Evolutionary conservation across 2,329 filamentous ascomycete species (phyloP).

Genomic region (Ceratocystis albifundus): DNA sequence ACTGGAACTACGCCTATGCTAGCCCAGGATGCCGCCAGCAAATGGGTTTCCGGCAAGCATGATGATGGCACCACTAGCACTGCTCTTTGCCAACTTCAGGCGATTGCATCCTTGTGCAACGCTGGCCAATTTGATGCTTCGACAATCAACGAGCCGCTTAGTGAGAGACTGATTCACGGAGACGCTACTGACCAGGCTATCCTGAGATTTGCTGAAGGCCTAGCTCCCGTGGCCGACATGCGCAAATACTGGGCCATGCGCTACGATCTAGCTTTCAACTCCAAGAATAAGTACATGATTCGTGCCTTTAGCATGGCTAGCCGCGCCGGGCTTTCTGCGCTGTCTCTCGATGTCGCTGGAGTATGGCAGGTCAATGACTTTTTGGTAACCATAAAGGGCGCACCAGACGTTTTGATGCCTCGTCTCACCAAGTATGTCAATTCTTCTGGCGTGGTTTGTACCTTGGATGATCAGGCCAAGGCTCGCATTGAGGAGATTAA

Average conservation of each 20-base stretch:
- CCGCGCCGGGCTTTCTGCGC: constrained; percentile 77
- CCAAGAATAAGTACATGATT: constrained; percentile 27
- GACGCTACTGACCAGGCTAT: constrained; percentile 93
- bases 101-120: constrained; percentile 71
- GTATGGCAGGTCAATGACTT: constrained; percentile 90
- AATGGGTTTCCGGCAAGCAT: constrained; percentile 57
- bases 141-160: constrained; percentile 66
- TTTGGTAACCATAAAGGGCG: constrained; percentile 70
- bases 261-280: constrained; percentile 63
- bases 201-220: constrained; percentile 81
- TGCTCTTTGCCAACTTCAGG: constrained; percentile 66
- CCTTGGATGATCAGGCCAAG: constrained; percentile 56
- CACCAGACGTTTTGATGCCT: constrained; percentile 89
- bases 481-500: constrained; percentile 67
- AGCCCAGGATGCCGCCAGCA: constrained; percentile 62
- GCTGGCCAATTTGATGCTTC: constrained; percentile 53
- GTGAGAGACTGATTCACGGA: constrained; percentile 66
- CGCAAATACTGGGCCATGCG: constrained; percentile 46
- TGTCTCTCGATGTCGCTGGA: constrained; percentile 94
- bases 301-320: constrained; percentile 66
- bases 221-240: constrained; percentile 63
- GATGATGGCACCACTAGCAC: constrained; percentile 53
- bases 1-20: constrained; percentile 79
- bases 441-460: constrained; percentile 61
- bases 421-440: constrained; percentile 75